These are phyloP conservation scores for Globisporangium iwayamae DNA, from an alignment of 352 stramenopile genomes.

Conservation along the genomic window DNA sequence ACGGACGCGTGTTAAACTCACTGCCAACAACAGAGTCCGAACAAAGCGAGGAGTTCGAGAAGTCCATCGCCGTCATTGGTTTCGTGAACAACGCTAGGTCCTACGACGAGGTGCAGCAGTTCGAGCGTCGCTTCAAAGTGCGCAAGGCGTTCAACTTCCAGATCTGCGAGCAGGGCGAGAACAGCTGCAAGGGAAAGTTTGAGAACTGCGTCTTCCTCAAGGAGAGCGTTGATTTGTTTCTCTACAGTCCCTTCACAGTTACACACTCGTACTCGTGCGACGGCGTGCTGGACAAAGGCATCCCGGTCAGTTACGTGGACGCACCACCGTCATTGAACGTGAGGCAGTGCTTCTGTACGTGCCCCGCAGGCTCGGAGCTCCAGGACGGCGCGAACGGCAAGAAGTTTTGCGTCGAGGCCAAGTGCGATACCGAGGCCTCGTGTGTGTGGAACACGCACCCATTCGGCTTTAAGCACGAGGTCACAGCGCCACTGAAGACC, in stretches of 20 bases:
- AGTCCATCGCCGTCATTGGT: conserved; percentile 12
- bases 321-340: conserved; percentile 3
- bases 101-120: conserved; percentile 18
- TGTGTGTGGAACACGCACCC: conserved; percentile 44
- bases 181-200: conserved; percentile 18
- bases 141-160: conserved; percentile 19
- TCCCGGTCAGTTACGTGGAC: conserved; percentile 50
- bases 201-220: conserved; percentile 38
- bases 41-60: conserved; percentile 1
- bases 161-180: conserved; percentile 15
- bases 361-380: conserved; percentile 32
- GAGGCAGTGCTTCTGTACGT: conserved; percentile 58
- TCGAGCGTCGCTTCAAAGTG: conserved; percentile 17
- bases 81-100: conserved; percentile 21
- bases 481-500: conserved; percentile 8
- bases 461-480: conserved; percentile 37
- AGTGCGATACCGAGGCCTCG: conserved; percentile 21
- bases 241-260: conserved; percentile 62
- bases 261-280: conserved; percentile 34
- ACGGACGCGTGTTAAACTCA: conserved; percentile 11
- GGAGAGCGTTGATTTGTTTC: conserved; percentile 39
- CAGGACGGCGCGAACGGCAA: conserved; percentile 18
- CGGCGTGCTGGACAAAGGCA: conserved; percentile 24
- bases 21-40: not conserved
- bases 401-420: conserved; percentile 25